Base-by-base conservation (phyloP, 2,329 filamentous ascomycete genomes). In the Didymella pomorum region DNA sequence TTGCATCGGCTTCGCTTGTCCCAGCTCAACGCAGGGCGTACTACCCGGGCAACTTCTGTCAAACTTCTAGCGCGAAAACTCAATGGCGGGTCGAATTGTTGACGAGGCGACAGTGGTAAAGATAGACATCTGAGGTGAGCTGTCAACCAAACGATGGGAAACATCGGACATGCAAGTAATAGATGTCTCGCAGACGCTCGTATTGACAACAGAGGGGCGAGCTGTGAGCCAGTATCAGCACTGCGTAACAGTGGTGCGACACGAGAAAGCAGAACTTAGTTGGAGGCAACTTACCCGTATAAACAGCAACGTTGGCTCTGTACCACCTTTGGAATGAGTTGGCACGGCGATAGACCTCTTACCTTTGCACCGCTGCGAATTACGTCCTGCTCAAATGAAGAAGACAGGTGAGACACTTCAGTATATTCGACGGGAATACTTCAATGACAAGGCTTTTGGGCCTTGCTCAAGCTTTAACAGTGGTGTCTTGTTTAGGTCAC, bases 1-100 rank as follows among this genome's bases (percentile, higher is more conserved):
- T 12, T 50, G 39, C 50, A 41, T 54, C 46, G 45, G 56, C 45
- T 54, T 58, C 56, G 37, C 39, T 45, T 37, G 8, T 29, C 16
- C 16, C 42, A 58, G 44, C 50, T 46, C 45, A 35, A 46, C 20
- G 26, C 45, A 42, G 25, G 26, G 21, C 28, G 39, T 50, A 42
- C 46, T 9, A 46, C 46, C 33, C 45, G 14, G 39, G 25, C 35
- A 26, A 23, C 25, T 26, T 50, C 31, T 42, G 31, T 47, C 31
- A 53, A 45, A 33, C 31, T 11, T 26, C 20, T 46, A 58, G 56
- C 50, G 56, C 46, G 41, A 26, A 31, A 49, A 28, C 20, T 21
- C 28, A 4, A 31, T n/a, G 23, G 16, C 29, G 35, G 29, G 37
- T 33, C n/a, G 37, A 39, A 45, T 28, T 21, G 33, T 39, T 41